Evolutionary conservation across 1,284 basidiomycete species (phyloP).

Genomic region (Meripilus lineatus): DNA sequence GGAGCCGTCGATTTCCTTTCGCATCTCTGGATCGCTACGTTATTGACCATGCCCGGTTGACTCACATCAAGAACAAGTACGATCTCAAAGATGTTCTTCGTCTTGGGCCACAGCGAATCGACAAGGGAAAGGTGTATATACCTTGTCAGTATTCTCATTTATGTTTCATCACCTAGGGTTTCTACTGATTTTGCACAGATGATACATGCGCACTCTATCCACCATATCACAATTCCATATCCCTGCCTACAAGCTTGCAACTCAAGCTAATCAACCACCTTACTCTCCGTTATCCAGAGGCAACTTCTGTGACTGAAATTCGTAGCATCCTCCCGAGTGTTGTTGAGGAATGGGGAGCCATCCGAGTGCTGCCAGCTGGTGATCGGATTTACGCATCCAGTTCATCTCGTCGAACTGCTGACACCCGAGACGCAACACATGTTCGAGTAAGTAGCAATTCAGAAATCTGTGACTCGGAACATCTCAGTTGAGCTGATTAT

Average conservation of each 20-base stretch:
- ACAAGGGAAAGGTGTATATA: too few species aligned
- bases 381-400: constrained; percentile 12
- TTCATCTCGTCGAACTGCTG: neutral
- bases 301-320: neutral
- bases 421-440: constrained; percentile 9
- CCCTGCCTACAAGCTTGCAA: too few species aligned
- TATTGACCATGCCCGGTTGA: constrained; percentile 10
- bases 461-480: too few species aligned
- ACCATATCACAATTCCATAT: too few species aligned
- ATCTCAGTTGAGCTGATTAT: too few species aligned
- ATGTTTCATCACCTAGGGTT: too few species aligned
- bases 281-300: neutral
- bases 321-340: neutral
- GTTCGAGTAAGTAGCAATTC: constrained; percentile 13
- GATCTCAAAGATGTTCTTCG: constrained; percentile 6
- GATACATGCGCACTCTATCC: too few species aligned
- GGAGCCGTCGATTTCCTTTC: constrained; percentile 22
- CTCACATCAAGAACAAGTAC: too few species aligned
- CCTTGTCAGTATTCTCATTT: too few species aligned
- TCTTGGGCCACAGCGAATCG: too few species aligned
- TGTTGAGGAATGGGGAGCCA: constrained; percentile 11
- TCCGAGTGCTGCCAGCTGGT: constrained; percentile 11
- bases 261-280: constrained; percentile 7
- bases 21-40: constrained; percentile 21
- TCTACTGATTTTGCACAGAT: too few species aligned